These are phyloP conservation scores for Candida glucosophila DNA, from an alignment of 1,139 yeast species.

Conservation along the genomic window DNA sequence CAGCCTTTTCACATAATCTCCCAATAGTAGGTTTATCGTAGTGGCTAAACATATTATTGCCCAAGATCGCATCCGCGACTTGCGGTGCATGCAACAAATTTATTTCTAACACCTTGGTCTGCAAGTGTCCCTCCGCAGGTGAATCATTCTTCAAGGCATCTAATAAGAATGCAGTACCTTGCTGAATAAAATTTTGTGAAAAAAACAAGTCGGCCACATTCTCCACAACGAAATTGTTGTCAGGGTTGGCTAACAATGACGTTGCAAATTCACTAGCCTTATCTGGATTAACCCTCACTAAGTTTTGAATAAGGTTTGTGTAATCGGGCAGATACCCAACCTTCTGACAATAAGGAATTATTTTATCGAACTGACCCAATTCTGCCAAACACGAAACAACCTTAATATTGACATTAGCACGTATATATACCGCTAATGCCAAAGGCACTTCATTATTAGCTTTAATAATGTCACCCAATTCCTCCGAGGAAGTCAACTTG, in stretches of 20 bases:
- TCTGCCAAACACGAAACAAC: constrained; percentile 92
- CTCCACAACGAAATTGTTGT: constrained; percentile 68
- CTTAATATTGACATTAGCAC: constrained; percentile 79
- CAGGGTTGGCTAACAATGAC: constrained; percentile 60
- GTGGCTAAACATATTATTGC: constrained; percentile 92
- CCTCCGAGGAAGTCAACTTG: constrained; percentile 89
- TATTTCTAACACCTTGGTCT: constrained; percentile 88
- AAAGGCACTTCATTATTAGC: constrained; percentile 71
- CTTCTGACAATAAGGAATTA: constrained; percentile 87
- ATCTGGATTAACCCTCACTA: constrained; percentile 91
- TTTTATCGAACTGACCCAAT: constrained; percentile 93
- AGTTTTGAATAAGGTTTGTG: constrained; percentile 81
- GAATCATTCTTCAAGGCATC: constrained; percentile 93
- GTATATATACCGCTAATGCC: constrained; percentile 85
- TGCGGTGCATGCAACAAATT: constrained; percentile 95
- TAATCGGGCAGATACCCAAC: constrained; percentile 87
- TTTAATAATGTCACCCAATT: constrained; percentile 91
- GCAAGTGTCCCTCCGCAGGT: constrained; percentile 94
- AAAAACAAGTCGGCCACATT: constrained; percentile 89
- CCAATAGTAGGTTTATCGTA: constrained; percentile 94
- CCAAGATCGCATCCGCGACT: constrained; percentile 97
- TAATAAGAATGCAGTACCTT: constrained; percentile 95
- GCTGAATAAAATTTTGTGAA: constrained; percentile 90
- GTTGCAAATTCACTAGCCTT: constrained; percentile 97
- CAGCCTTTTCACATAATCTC: constrained; percentile 86